Conservation (phyloP, 2,329 filamentous ascomycete species). For the Colletotrichum euphorbiae region DNA sequence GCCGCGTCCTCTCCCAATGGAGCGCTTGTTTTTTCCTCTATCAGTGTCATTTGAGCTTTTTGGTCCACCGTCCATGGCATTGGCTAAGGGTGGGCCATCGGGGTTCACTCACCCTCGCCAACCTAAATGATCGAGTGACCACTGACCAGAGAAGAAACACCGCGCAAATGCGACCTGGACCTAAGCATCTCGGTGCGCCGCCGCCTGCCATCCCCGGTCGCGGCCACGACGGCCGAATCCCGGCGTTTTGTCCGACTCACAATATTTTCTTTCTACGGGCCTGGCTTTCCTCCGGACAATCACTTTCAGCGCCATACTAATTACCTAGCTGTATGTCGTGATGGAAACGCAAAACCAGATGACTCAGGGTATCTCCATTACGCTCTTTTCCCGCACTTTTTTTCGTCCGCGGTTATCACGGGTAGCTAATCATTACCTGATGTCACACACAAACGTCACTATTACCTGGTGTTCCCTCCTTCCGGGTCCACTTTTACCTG, state of each 20-base stretch:
- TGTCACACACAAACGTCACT: conserved; percentile 24
- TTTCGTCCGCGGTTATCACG: conserved; percentile 1
- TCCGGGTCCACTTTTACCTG: conserved; percentile 5
- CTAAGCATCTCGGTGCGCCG: neutral
- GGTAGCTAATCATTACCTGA: conserved; percentile 27
- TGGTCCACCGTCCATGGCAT: too few relatives aligned
- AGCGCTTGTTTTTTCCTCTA: conserved; percentile 36
- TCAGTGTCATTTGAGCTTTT: conserved; percentile 16
- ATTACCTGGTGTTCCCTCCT: too few relatives aligned
- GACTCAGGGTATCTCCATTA: conserved; percentile 26
- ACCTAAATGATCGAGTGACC: neutral
- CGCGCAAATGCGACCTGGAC: neutral
- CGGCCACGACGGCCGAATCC: conserved; percentile 30
- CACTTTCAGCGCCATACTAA: neutral
- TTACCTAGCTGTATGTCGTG: conserved; percentile 19
- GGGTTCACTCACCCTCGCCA: conserved; percentile 14
- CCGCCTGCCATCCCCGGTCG: conserved; percentile 1
- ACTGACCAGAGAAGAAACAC: neutral
- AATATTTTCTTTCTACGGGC: conserved; percentile 18
- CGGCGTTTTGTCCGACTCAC: conserved; percentile 19
- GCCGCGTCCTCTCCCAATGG: conserved; percentile 33
- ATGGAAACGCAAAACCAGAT: conserved; percentile 22
- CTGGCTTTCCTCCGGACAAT: neutral
- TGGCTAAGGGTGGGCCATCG: conserved; percentile 20
- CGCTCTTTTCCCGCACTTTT: conserved; percentile 26